A percentile compares a stretch with the other conserved stretches of the same genome.
Conservation (phyloP, 1,284 basidiomycete genomes). For the Calocybe gambosa region DNA sequence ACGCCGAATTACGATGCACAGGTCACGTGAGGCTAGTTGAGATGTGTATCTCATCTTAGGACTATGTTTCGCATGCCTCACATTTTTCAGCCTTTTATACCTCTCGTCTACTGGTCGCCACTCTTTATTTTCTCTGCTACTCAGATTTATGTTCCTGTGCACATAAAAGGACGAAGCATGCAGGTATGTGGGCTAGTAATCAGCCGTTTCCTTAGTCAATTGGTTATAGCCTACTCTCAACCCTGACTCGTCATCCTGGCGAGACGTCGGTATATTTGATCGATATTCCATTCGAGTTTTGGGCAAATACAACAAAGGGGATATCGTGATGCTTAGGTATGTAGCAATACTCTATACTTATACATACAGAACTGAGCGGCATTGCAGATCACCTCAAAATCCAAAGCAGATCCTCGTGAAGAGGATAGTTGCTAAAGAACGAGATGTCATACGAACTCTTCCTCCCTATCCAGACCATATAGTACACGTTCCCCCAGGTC, state of each 20-base stretch:
- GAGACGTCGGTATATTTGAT: slow-evolving; percentile 63
- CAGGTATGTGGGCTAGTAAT: slow-evolving; percentile 42
- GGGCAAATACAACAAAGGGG: slow-evolving; percentile 44
- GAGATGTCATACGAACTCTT: slow-evolving; percentile 60
- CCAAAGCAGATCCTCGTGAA: slow-evolving; percentile 54
- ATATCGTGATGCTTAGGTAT: slow-evolving; percentile 60
- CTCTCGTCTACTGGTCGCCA: slow-evolving; percentile 52
- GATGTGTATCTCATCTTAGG: no score
- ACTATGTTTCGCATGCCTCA: not conserved
- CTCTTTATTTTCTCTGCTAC: slow-evolving; percentile 42
- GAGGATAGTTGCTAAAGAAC: slow-evolving; percentile 59
- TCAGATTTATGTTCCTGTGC: slow-evolving; percentile 48
- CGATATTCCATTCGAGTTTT: slow-evolving; percentile 35
- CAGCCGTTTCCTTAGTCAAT: not conserved
- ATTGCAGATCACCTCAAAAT: slow-evolving; percentile 53
- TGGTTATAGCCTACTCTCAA: slow-evolving; percentile 68
- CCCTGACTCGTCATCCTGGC: slow-evolving; percentile 55
- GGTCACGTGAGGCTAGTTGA: no score
- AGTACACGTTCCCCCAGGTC: slow-evolving; percentile 52
- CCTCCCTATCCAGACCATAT: slow-evolving; percentile 62
- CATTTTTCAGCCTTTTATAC: not conserved
- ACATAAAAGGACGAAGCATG: slow-evolving; percentile 65
- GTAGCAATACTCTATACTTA: slow-evolving; percentile 9
- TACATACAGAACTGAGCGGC: not conserved
- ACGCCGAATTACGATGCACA: no score